phyloP scores from a whole-genome alignment of 179 eudicot genomes.

The Amaranthus tricolor region DNA sequence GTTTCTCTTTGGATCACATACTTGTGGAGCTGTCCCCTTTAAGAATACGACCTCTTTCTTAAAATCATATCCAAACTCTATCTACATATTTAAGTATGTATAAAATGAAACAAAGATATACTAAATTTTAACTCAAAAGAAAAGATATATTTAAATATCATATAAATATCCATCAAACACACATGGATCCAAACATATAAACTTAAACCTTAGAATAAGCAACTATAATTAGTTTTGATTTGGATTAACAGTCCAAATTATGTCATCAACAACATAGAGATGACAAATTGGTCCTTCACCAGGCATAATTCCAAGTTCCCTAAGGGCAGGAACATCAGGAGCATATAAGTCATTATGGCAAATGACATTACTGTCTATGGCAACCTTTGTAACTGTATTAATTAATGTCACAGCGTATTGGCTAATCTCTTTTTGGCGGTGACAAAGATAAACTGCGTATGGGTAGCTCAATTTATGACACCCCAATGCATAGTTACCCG shows the following conservation, averaged over 20 bases:
- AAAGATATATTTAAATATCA: no score
- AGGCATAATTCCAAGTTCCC: background rate
- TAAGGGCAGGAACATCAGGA: background rate
- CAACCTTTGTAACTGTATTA: background rate
- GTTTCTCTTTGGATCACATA: no score
- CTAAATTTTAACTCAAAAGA: no score
- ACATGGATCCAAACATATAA: no score
- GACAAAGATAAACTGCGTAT: conserved; percentile 2
- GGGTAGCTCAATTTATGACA: background rate
- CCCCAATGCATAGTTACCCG: background rate
- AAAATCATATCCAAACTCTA: no score
- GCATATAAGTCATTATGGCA: background rate
- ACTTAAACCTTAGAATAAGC: no score
- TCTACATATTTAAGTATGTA: no score
- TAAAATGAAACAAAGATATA: no score
- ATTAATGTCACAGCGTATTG: background rate
- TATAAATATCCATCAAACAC: no score
- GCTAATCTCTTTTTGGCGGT: background rate
- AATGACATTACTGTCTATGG: background rate
- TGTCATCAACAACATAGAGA: background rate
- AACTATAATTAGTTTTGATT: no score
- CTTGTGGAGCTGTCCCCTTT: no score
- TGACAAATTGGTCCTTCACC: conserved; percentile 3
- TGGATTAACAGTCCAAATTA: background rate
- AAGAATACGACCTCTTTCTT: no score